Base-by-base conservation (phyloP, 495 filamentous ascomycete species). In the Xylaria bambusicola region DNA sequence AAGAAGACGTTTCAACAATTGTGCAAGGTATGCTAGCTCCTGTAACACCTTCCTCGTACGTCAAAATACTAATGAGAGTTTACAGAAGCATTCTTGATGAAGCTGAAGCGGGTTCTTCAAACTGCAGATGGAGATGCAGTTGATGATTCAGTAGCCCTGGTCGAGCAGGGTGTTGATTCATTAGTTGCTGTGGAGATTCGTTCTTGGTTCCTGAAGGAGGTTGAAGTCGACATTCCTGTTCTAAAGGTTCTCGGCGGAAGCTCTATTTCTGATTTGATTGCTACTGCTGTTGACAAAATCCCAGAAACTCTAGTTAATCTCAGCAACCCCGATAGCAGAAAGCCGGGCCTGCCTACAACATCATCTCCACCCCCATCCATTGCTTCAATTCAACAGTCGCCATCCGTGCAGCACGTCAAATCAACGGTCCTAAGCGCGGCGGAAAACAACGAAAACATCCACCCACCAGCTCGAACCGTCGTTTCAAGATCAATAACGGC, bases 211-310 rank as follows among this genome's bases (percentile, higher is more conserved):
- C 67, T 62, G 40, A 73, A 74, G 55, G 62, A 67, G 15, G 15
- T 77, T 0, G 66, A 62, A 0, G 65, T 66, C 2, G 75, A 83
- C 52, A 51, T 82, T 0, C 74, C 78, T 0, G 77, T 82, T 0
- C 70, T 82, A 52, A 79, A 83, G 66, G 71, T 82, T 21, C 27
- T 83, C 0, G 63, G 72, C 1, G 74, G 70, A 4, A 51, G 52
- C 3, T 73, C 72, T 26, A 67, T 77, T 21, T 5, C 13, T 1
- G 48, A 59, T 17, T 31, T 75, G 12, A 18, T 51, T 12, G 47
- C 23, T 3, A 18, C 12, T 29, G 23, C 23, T 20, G 31, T 51
- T n/a, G 51, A 53, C 10, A 26, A 40, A 21, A 26, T 40, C 10
- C 51, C 51, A 2, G 38, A 23, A 18, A 20, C 31, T 53, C 18